Percentiles rank a stretch among this genome's conserved stretches.
Evolutionary conservation across 2,329 filamentous ascomycete genomes (phyloP).

Genomic region (Monosporascus sp.): DNA sequence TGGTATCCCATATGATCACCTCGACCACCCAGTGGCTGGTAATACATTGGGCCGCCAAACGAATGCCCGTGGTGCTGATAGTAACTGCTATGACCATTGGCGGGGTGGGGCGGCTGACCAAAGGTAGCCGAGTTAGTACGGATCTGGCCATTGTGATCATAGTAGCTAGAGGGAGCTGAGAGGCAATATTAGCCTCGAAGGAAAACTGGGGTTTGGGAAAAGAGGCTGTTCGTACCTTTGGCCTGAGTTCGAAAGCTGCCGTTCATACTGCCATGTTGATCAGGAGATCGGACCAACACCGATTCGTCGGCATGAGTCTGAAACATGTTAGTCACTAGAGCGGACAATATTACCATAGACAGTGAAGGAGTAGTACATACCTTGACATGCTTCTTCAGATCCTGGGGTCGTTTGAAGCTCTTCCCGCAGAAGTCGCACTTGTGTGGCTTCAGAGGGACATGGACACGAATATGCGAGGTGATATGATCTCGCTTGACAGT

Average conservation of each 20-base stretch:
- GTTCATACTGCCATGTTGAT: conserved; percentile 45
- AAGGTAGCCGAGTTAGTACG: conserved; percentile 50
- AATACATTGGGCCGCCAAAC: conserved; percentile 72
- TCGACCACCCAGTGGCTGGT: conserved; percentile 55
- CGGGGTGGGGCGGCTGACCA: conserved; percentile 42
- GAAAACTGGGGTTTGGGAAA: conserved; percentile 18
- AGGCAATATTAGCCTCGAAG: conserved; percentile 37
- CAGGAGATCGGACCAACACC: conserved; percentile 54
- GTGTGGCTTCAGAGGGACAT: conserved; percentile 98
- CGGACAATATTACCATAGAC: neutral
- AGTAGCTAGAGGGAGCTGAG: conserved; percentile 52
- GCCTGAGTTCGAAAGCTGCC: conserved; percentile 47
- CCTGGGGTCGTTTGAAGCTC: conserved; percentile 97
- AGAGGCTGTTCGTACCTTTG: conserved; percentile 42
- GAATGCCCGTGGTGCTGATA: conserved; percentile 45
- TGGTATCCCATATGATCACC: conserved; percentile 61
- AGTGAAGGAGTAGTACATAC: conserved; percentile 27
- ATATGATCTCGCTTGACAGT: conserved; percentile 99
- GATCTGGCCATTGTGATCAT: conserved; percentile 61
- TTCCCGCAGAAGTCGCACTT: conserved; percentile 99
- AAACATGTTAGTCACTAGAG: conserved; percentile 13
- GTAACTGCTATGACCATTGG: conserved; percentile 54
- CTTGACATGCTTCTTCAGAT: conserved; percentile 99
- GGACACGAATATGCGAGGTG: conserved; percentile 96
- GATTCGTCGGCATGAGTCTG: conserved; percentile 92